These are phyloP conservation scores for Sophora flavescens DNA, from an alignment of 306 rosid species.

Conservation along the genomic window DNA sequence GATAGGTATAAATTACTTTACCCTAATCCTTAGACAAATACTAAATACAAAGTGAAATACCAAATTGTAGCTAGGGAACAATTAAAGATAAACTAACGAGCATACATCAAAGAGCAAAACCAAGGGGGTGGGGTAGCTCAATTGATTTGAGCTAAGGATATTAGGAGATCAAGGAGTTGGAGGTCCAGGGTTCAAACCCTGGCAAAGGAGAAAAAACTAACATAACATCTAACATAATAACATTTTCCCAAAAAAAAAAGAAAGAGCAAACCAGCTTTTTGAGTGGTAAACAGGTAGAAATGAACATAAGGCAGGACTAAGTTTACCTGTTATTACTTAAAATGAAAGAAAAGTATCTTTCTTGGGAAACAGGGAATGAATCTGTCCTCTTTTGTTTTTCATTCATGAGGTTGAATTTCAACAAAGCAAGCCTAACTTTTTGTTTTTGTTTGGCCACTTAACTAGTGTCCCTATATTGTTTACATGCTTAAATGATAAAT, in stretches of 20 bases:
- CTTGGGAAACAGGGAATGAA: neutral
- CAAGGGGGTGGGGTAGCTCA: neutral
- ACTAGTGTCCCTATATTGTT: slow-evolving; percentile 24
- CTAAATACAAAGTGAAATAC: slow-evolving; percentile 5
- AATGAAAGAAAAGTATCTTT: neutral
- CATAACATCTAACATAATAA: no score
- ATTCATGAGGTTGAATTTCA: slow-evolving; percentile 11
- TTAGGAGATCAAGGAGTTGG: no score
- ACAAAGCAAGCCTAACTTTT: neutral
- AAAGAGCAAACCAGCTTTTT: neutral
- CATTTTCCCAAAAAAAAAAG: no score
- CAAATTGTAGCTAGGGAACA: neutral
- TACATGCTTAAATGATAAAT: neutral
- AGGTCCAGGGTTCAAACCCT: no score
- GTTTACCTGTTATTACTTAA: neutral
- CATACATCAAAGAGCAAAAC: neutral
- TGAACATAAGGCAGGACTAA: neutral
- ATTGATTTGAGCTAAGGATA: no score
- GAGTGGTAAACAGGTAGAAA: neutral
- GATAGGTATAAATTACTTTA: neutral
- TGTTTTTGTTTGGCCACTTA: neutral
- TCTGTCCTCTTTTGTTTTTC: neutral
- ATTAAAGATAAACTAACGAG: slow-evolving; percentile 3
- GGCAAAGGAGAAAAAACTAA: no score
- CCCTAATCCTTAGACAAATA: neutral